Evolutionary conservation across 1,284 basidiomycete species (phyloP).

Genomic region (Leccinum pseudoinsigne): DNA sequence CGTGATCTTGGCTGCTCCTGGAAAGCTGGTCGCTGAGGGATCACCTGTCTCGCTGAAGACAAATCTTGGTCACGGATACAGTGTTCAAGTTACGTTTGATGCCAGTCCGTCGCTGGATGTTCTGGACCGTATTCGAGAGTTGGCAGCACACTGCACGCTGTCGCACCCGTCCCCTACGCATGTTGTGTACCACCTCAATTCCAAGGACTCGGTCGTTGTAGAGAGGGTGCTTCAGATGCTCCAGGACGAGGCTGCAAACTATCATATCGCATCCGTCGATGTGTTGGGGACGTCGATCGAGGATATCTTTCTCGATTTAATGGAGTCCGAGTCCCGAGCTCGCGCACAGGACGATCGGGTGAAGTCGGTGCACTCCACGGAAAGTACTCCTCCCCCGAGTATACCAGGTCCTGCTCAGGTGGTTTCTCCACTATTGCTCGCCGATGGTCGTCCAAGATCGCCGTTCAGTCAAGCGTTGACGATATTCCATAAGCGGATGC

Average conservation of each 20-base stretch:
- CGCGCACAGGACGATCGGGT: not conserved
- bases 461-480: conserved; percentile 62
- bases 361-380: conserved; percentile 19
- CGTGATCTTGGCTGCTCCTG: conserved; percentile 74
- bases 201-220: conserved; percentile 54
- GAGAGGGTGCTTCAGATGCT: conserved; percentile 56
- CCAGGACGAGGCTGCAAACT: conserved; percentile 41
- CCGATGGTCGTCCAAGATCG: conserved; percentile 50
- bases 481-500: conserved; percentile 71
- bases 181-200: conserved; percentile 54
- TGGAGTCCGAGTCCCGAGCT: conserved; percentile 44
- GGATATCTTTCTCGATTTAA: conserved; percentile 76
- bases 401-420: conserved; percentile 43
- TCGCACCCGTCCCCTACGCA: conserved; percentile 42
- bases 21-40: conserved; percentile 71
- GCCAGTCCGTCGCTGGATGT: conserved; percentile 35
- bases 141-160: conserved; percentile 49
- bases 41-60: conserved; percentile 74
- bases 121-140: conserved; percentile 42
- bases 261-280: conserved; percentile 56
- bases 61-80: conserved; percentile 72
- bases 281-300: conserved; percentile 75
- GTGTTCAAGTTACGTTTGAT: conserved; percentile 52
- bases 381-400: not conserved
- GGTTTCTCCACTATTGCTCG: conserved; percentile 40